Evolutionary conservation across 176 grass and related monocot genomes (phyloP), one percentile per base, ranked within the genome.

Genomic region (Raddia guianensis): DNA sequence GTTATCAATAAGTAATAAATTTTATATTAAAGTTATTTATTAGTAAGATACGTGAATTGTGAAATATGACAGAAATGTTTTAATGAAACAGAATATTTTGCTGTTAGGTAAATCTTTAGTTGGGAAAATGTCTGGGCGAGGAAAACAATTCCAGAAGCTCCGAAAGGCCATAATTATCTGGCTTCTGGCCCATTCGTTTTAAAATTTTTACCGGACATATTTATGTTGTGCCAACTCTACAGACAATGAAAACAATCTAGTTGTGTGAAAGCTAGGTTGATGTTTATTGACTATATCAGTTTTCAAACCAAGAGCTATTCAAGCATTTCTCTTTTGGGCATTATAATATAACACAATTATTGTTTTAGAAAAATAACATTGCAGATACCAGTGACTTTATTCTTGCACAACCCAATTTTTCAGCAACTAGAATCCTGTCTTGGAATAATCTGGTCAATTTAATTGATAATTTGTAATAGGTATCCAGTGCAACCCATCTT

Each of bases 281-380:
- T 12, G 66, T 47, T 68, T n/a, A 68, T 68, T 68, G 37, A 44
- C 35, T 57, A 33, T 11, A 57, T 37, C 21, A 48, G 14, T 48
- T 83, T 66, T 11, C 12, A 46, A 57, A 75, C 40, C 11, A 51
- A 37, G 46, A 70, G 66, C 15, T 59, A 14, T 53, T 70, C 0
- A 3, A 65, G 20, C 4, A 35, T 33, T 69, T 47, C 69, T 46
- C 49, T 7, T 21, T 74, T 44, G 44, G 53, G 4, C 48, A 54
- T 65, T 44, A 32, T 16, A 65, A 14, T 66, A 56, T 9, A 75
- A 7, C 49, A 66, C 4, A 73, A 15, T 47, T 63, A 50, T 13
- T 43, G 51, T 63, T 64, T 64, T 19, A 54, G 37, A 73, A 46
- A 16, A 63, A 73, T 43, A 63, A 72, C 37, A 63, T 42, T 54